Evolutionary conservation across 2,329 filamentous ascomycete species (phyloP), one percentile per base, ranked within the genome.

Genomic region (Alternaria sp.): DNA sequence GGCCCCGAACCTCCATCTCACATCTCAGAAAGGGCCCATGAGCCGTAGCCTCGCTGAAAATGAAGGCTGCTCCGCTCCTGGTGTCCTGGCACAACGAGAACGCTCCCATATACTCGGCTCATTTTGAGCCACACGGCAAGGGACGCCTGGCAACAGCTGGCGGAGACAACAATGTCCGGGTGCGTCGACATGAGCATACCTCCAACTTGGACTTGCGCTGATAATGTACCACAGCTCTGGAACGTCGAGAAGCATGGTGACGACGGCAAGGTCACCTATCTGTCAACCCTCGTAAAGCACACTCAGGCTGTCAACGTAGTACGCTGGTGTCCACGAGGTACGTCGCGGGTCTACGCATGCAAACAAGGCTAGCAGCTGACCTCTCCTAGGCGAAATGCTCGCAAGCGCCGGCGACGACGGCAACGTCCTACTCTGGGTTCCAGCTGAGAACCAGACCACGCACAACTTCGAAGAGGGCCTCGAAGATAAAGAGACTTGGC

Each of bases 81-180:
- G 94, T 99, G 81, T 92, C 96, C 83, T 99, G 95, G 95, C 96
- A 99, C 80, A 92, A 97, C 79, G 92, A 97, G 76, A 97, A 96
- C 81, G 88, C 92, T 71, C 95, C 95, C 58, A 93, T 99, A 77
- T 99, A 98, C 82, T 97, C 94, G 41, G 92, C 93, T 69, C 94
- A 98, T 79, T 99, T 98, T 77, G 94, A 99, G 77, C 92, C 92
- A 46, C 86, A 92, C 74, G 93, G 92, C 65, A 97, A 95, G 78
- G 93, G 93, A 53, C 88, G 95, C 72, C 82, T 99, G 63, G 95
- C 95, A 58, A 99, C 95, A 9, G 94, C 90, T 62, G 95, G 94
- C 72, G 95, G 95, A 77, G 95, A 99, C 80, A 96, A 96, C 78
- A 94, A 97, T 81, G 93, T 99, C 72, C 87, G 95, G 80, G 90